These are phyloP conservation scores for Taphrina wiesneri DNA, from an alignment of 1,139 yeast species.

Conservation along the genomic window DNA sequence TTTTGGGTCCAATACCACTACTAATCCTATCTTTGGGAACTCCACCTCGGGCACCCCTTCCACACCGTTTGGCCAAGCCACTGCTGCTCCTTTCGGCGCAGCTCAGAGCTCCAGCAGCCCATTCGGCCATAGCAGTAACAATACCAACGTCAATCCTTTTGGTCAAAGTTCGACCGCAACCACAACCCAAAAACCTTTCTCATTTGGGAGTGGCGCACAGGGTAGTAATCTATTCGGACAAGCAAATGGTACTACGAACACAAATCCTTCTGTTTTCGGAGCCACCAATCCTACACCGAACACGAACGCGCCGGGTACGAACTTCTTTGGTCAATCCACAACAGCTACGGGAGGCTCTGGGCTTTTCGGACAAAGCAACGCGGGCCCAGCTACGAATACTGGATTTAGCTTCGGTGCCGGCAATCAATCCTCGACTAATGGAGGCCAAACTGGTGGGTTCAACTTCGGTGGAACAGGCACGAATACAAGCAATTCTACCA, in stretches of 20 bases:
- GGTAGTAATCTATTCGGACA: constrained; percentile 25
- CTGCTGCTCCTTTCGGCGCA: constrained; percentile 42
- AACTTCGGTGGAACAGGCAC: constrained; percentile 3
- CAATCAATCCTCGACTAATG: not conserved
- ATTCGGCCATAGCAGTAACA: constrained; percentile 45
- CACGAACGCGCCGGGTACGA: not conserved
- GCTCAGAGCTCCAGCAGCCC: constrained; percentile 44
- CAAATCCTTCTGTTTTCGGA: constrained; percentile 37
- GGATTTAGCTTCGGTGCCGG: not conserved
- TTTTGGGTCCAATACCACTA: constrained; percentile 26
- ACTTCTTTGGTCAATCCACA: not conserved
- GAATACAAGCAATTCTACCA: not conserved
- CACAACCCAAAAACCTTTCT: constrained; percentile 7
- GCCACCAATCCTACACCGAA: constrained; percentile 34
- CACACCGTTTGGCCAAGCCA: constrained; percentile 40
- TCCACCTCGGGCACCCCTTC: constrained; percentile 34
- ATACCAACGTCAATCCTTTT: constrained; percentile 37
- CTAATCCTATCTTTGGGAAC: constrained; percentile 39
- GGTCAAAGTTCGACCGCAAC: constrained; percentile 32
- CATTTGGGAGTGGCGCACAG: constrained; percentile 28
- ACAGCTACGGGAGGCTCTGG: not conserved
- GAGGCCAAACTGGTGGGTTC: not conserved
- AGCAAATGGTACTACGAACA: not conserved
- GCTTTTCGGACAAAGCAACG: constrained; percentile 2
- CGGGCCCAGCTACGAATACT: not conserved